These are phyloP conservation scores for Saccharomycopsis vini DNA, from an alignment of 805 yeast genomes.

Conservation along the genomic window DNA sequence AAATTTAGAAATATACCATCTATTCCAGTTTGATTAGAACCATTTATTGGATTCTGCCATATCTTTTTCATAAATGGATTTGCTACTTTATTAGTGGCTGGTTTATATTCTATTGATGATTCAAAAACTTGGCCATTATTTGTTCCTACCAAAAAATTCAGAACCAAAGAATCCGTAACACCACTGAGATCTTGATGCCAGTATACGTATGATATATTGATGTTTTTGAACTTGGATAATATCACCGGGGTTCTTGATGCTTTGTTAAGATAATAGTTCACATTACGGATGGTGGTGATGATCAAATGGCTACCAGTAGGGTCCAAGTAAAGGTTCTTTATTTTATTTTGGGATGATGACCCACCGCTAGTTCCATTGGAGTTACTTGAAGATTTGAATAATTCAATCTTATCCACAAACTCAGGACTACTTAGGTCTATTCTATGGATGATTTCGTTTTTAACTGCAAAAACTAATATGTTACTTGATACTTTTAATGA, in stretches of 20 bases:
- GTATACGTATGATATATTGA: slow-evolving; percentile 33
- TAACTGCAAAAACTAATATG: slow-evolving; percentile 44
- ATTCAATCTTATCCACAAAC: slow-evolving; percentile 35
- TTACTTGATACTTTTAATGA: slow-evolving; percentile 49
- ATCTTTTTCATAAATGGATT: slow-evolving; percentile 33
- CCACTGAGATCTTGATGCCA: slow-evolving; percentile 29
- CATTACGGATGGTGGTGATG: slow-evolving; percentile 37
- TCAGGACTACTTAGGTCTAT: slow-evolving; percentile 62
- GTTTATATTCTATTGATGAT: slow-evolving; percentile 34
- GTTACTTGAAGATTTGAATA: slow-evolving; percentile 15
- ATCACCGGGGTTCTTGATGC: slow-evolving; percentile 32
- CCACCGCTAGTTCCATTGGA: slow-evolving; percentile 13
- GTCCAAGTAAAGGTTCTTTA: slow-evolving; percentile 37
- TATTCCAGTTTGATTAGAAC: slow-evolving; percentile 17
- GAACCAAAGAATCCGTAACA: slow-evolving; percentile 30
- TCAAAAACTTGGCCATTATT: slow-evolving; percentile 41
- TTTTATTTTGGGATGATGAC: slow-evolving; percentile 20
- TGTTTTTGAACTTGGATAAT: slow-evolving; percentile 39
- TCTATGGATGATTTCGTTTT: slow-evolving; percentile 46
- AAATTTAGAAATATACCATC: slow-evolving; percentile 24
- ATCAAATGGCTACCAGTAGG: slow-evolving; percentile 44
- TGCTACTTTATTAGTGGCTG: slow-evolving; percentile 36
- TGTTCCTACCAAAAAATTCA: slow-evolving; percentile 42
- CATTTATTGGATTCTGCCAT: slow-evolving; percentile 28
- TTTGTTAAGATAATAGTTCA: slow-evolving; percentile 40